Evolutionary conservation across 371 early-diverging fungal species (phyloP), one percentile per base, ranked within the genome.

Genomic region (Capillidium heterosporum): DNA sequence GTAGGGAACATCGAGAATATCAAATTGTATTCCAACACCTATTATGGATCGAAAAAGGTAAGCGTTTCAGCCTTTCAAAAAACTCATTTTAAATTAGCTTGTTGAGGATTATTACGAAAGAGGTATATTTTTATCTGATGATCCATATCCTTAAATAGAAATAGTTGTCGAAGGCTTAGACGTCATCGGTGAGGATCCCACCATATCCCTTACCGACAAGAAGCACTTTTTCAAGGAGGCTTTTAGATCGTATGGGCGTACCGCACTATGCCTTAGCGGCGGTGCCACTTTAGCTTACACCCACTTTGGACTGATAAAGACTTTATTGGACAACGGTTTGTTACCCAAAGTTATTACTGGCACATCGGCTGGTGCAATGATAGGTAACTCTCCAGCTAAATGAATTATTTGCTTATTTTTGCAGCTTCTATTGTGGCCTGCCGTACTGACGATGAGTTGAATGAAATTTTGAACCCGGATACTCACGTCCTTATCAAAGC

Each of bases 341-440:
- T 67, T 95, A 39, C 95, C 95, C 4, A 72, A 81, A 0, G 78
- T 91, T 29, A 79, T 95, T 39, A 86, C 85, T 1, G 93, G 95
- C 0, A 83, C 91, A 0, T 88, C 89, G 11, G 85, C 82, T 13
- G 93, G 95, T 10, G 73, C 75, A 1, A 57, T 78, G 47, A 70
- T 87, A 40, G 72, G 63, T 56, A 67, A 58, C 13, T 63, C 32
- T 27, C 2, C 7, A 68, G 51, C 68, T 71, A 26, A 31, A 24
- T 48, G 24, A 4, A 48, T 10, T 11, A 27, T n/a, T 48, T 48
- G n/a, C 23, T 44, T 23, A 59, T 71, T 19, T 60, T 72, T 39
- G 70, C 75, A 65, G 92, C 92, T 13, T 85, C 91, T 0, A 61
- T 87, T 54, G 69, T 85, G 1, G 84, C 89, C 49, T 78, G 82